Base-by-base conservation (phyloP, 2,329 filamentous ascomycete species). In the Colletotrichum sp. region DNA sequence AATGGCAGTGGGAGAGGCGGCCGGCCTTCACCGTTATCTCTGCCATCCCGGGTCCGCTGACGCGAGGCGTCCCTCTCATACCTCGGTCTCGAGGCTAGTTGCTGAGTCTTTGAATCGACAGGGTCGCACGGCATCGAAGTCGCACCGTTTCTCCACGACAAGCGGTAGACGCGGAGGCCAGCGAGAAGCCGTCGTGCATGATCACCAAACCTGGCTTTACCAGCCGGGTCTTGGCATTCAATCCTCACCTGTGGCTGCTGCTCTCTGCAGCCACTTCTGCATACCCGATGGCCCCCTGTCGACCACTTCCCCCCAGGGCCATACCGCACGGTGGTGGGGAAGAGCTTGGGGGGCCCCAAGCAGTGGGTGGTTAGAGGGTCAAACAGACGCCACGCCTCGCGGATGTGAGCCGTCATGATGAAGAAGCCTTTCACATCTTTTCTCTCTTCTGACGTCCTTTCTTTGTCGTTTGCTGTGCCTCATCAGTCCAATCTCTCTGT, bases 321-420 rank as follows among this genome's bases (percentile, higher is more conserved):
- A 65, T 75, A 18, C 70, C 73, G 64, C 18, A 34, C 64, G 70
- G 70, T 75, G 73, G 73, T 75, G 64, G 73, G 72, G 55, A 61
- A 55, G 6, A 75, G 62, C 55, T 67, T 25, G n/a, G 28, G 73
- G 70, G 52, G 34, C 36, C 32, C 39, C 58, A 43, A 43, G 22
- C 28, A 28, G 66, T 36, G 48, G 43, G 43, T 56, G 43, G 27
- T 58, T 56, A 22, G 66, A 34, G 58, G 58, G 30, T 65, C 71
- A 70, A 36, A 74, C 52, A 61, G 52, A 43, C 72, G 68, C 72
- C 69, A 75, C 69, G 55, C 55, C 62, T 72, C 39, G 52, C 61
- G 39, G 68, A 71, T 39, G 58, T 61, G 72, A 30, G 30, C 62
- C 62, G 39, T 55, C 62, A 58, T 39, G 13, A 43, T 62, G 25